Percentiles rank a stretch among this genome's conserved stretches.
These are phyloP conservation scores for Sporisorium sorghi DNA, from an alignment of 1,284 basidiomycete genomes.

Conservation along the genomic window DNA sequence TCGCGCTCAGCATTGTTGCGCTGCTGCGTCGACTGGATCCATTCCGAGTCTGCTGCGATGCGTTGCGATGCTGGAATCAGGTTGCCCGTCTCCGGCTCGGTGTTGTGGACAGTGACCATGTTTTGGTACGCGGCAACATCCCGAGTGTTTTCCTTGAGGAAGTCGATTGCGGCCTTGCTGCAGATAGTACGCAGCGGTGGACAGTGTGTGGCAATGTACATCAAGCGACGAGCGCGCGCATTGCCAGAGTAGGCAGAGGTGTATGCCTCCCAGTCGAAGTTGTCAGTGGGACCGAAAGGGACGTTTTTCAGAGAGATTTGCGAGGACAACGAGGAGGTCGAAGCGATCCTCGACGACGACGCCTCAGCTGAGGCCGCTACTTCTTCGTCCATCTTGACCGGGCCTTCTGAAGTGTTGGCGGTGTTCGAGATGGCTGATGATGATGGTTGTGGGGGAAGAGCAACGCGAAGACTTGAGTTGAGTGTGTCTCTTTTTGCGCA, in stretches of 20 bases:
- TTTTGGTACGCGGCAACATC: slow-evolving; percentile 41
- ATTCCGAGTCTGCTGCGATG: slow-evolving; percentile 71
- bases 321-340: slow-evolving; percentile 1
- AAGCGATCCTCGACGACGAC: neutral
- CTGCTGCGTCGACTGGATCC: slow-evolving; percentile 76
- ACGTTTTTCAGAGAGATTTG: slow-evolving; percentile 21
- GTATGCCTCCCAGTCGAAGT: slow-evolving; percentile 64
- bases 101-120: slow-evolving; percentile 48
- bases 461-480: neutral
- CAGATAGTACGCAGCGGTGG: slow-evolving; percentile 43
- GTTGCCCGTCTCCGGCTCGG: slow-evolving; percentile 26
- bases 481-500: slow-evolving; percentile 1
- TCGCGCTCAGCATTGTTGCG: slow-evolving; percentile 77
- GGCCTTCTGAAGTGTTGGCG: neutral
- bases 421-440: neutral
- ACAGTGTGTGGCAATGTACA: slow-evolving; percentile 46
- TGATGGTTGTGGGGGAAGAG: neutral
- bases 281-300: slow-evolving; percentile 22
- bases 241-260: slow-evolving; percentile 47
- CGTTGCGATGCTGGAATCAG: slow-evolving; percentile 34
- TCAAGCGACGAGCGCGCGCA: slow-evolving; percentile 40
- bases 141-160: slow-evolving; percentile 39
- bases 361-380: slow-evolving; percentile 1
- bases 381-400: slow-evolving; percentile 17
- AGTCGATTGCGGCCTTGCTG: slow-evolving; percentile 42